These are phyloP conservation scores for Macrophomina phaseolina DNA, from an alignment of 2,329 filamentous ascomycete genomes.

Conservation along the genomic window DNA sequence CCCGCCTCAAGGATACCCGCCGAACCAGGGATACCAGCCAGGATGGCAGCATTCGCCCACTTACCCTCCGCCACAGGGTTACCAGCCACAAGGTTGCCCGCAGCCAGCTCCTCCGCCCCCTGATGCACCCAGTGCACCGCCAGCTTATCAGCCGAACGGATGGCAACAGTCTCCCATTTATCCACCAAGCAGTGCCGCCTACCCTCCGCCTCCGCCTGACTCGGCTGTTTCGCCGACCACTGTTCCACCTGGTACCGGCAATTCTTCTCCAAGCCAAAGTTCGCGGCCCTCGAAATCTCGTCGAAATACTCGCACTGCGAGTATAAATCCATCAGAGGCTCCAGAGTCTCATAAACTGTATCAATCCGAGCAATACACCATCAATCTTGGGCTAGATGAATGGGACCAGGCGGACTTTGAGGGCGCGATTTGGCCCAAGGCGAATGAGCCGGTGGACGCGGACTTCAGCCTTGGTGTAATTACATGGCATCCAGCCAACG, in stretches of 20 bases:
- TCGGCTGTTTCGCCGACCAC: constrained; percentile 17
- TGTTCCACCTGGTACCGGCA: not conserved
- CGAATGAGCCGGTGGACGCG: constrained; percentile 51
- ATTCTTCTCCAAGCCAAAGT: constrained; percentile 1
- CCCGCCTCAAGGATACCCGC: constrained; percentile 32
- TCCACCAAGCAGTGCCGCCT: constrained; percentile 8
- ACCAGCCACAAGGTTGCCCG: constrained; percentile 36
- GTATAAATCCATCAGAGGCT: constrained; percentile 6
- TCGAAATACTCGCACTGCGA: constrained; percentile 15
- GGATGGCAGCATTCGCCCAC: constrained; percentile 16
- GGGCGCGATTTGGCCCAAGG: constrained; percentile 51
- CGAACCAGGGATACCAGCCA: constrained; percentile 31
- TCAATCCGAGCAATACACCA: constrained; percentile 29
- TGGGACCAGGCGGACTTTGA: constrained; percentile 52
- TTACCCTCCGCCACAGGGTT: constrained; percentile 32
- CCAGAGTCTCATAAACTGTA: constrained; percentile 26
- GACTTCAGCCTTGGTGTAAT: constrained; percentile 54
- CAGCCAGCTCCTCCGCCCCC: constrained; percentile 27
- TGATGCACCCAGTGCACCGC: constrained; percentile 6
- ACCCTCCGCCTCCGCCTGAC: constrained; percentile 4
- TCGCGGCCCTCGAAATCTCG: constrained; percentile 23
- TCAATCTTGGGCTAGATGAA: constrained; percentile 45
- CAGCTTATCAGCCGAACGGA: constrained; percentile 18
- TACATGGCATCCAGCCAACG: constrained; percentile 50
- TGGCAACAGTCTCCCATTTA: constrained; percentile 23